Evolutionary conservation across 164 flowering plant genomes (phyloP).

Genomic region (Tetracentron sinense): DNA sequence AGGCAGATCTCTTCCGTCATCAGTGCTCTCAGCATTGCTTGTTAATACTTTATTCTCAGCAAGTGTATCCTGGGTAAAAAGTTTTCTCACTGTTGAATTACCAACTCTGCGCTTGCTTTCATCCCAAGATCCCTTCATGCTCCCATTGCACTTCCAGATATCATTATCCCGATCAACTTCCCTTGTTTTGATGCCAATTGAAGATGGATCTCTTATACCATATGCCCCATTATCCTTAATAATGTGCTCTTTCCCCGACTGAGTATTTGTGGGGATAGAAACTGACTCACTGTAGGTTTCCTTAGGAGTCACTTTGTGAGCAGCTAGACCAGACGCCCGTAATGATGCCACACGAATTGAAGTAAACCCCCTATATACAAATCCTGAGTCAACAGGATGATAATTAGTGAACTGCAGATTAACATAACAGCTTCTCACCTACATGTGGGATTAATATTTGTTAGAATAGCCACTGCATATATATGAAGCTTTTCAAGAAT

Average conservation of each 20-base stretch:
- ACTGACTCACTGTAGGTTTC: slow-evolving; percentile 11
- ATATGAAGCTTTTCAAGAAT: neutral
- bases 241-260: too few relatives aligned
- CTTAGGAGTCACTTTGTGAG: slow-evolving; percentile 18
- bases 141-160: slow-evolving; percentile 10
- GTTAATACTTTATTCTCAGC: slow-evolving; percentile 10
- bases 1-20: slow-evolving; percentile 15
- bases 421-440: too few relatives aligned
- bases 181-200: neutral
- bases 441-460: neutral
- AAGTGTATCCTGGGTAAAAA: slow-evolving; percentile 42
- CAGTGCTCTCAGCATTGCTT: slow-evolving; percentile 10
- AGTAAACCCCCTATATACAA: slow-evolving; percentile 32
- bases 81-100: slow-evolving; percentile 53
- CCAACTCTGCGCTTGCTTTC: slow-evolving; percentile 26
- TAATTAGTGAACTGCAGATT: slow-evolving; percentile 1
- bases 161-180: slow-evolving; percentile 18
- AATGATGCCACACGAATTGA: slow-evolving; percentile 53
- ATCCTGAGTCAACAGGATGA: slow-evolving; percentile 29
- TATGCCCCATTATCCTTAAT: slow-evolving; percentile 13
- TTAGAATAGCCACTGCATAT: neutral
- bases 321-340: slow-evolving; percentile 53
- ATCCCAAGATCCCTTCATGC: slow-evolving; percentile 10
- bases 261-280: slow-evolving; percentile 17
- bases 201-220: slow-evolving; percentile 7